Percentiles rank a stretch among this genome's conserved stretches.
Evolutionary conservation across 2,329 filamentous ascomycete species (phyloP).

Genomic region (Neonectria hederae): DNA sequence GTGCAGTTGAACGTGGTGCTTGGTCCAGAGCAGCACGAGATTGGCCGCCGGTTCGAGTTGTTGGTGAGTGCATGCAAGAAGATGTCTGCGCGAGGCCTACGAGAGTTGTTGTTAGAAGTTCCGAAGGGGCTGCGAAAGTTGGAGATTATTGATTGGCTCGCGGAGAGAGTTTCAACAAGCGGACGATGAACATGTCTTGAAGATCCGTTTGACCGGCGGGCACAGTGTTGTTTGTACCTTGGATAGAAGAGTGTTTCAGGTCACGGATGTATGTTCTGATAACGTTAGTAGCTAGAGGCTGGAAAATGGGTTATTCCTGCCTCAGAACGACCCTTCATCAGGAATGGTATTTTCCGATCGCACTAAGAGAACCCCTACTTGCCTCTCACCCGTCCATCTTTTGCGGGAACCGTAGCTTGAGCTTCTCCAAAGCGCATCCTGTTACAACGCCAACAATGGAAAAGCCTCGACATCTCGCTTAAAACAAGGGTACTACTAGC

Average conservation of each 20-base stretch:
- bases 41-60: conserved; percentile 26
- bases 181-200: neutral
- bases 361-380: no score
- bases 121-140: conserved; percentile 18
- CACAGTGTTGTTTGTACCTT: neutral
- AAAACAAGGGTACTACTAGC: no score
- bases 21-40: conserved; percentile 29
- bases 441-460: neutral
- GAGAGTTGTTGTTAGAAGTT: conserved; percentile 18
- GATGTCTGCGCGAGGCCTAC: neutral
- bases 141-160: conserved; percentile 30
- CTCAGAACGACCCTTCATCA: neutral
- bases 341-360: no score
- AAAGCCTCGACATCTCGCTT: neutral
- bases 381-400: no score
- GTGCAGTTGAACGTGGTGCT: conserved; percentile 34
- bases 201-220: neutral
- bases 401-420: no score
- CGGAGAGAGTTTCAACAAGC: neutral
- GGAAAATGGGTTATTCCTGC: neutral
- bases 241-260: neutral
- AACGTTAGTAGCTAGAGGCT: neutral
- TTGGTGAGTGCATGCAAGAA: conserved; percentile 13
- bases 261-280: neutral
- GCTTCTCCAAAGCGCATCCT: neutral